Percentiles rank a stretch among this genome's conserved stretches.
phyloP scores from a whole-genome alignment of 495 filamentous ascomycete species.

The Halenospora varia region DNA sequence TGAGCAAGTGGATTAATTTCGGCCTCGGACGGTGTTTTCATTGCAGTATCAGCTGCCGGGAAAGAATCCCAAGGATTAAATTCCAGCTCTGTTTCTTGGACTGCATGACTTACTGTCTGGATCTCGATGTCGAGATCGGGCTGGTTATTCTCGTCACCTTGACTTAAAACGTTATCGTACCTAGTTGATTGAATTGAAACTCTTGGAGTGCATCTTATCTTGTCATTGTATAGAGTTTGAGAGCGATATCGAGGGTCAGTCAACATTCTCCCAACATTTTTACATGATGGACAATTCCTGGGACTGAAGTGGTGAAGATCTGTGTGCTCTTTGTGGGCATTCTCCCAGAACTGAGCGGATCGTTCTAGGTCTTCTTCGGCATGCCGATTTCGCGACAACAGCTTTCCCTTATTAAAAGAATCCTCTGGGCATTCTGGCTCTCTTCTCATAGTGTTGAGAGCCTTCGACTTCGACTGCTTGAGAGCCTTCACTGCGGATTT shows the following conservation, averaged over 20 bases:
- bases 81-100: no score
- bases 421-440: background rate
- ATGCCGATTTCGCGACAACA: background rate
- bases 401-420: no score
- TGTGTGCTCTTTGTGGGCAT: background rate
- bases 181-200: no score
- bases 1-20: no score
- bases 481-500: background rate
- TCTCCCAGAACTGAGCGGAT: background rate
- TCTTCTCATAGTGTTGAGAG: background rate
- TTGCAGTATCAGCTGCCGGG: no score
- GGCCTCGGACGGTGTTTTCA: no score
- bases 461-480: background rate
- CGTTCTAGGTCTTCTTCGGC: background rate
- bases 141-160: no score
- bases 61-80: no score
- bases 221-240: background rate
- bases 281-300: background rate
- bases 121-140: no score
- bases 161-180: no score
- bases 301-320: background rate
- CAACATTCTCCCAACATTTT: background rate
- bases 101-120: no score
- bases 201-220: background rate
- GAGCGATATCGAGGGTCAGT: background rate